These are phyloP conservation scores for Myxozyma melibiosi DNA, from an alignment of 805 yeast species.

Conservation along the genomic window DNA sequence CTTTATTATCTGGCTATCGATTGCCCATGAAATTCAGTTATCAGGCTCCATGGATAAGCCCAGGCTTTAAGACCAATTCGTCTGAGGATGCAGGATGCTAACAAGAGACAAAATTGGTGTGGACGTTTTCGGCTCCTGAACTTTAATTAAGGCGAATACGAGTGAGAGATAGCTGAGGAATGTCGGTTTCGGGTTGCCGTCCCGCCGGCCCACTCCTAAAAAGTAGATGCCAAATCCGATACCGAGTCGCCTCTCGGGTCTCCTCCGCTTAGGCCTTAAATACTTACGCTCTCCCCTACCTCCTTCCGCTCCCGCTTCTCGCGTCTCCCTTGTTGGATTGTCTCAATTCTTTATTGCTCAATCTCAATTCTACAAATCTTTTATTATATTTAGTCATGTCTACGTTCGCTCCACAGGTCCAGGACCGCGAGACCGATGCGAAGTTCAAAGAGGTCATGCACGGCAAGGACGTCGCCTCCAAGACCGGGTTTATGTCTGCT, in stretches of 20 bases:
- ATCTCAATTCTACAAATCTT: too few relatives aligned
- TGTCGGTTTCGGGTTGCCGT: conserved; percentile 9
- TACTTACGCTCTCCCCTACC: neutral
- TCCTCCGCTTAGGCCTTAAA: too few relatives aligned
- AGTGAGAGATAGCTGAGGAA: neutral
- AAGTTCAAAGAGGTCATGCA: conserved; percentile 84
- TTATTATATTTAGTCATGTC: conserved; percentile 4
- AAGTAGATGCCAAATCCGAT: conserved; percentile 1
- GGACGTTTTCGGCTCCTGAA: neutral
- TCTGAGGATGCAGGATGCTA: too few relatives aligned
- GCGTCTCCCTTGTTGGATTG: neutral
- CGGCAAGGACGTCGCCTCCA: conserved; percentile 67
- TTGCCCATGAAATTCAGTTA: too few relatives aligned
- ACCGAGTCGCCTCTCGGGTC: neutral
- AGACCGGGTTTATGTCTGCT: conserved; percentile 75
- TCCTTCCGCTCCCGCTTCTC: neutral
- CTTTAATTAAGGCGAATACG: neutral
- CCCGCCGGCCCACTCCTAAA: neutral
- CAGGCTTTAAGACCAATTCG: too few relatives aligned
- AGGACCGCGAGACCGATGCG: conserved; percentile 49
- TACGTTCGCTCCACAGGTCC: conserved; percentile 24
- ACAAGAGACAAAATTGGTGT: too few relatives aligned
- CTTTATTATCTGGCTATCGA: too few relatives aligned
- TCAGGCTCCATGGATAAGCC: too few relatives aligned
- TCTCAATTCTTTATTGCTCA: neutral